Evolutionary conservation across 192 early-diverging fungal species (phyloP), one percentile per base, ranked within the genome.

Genomic region (Podila verticillata): DNA sequence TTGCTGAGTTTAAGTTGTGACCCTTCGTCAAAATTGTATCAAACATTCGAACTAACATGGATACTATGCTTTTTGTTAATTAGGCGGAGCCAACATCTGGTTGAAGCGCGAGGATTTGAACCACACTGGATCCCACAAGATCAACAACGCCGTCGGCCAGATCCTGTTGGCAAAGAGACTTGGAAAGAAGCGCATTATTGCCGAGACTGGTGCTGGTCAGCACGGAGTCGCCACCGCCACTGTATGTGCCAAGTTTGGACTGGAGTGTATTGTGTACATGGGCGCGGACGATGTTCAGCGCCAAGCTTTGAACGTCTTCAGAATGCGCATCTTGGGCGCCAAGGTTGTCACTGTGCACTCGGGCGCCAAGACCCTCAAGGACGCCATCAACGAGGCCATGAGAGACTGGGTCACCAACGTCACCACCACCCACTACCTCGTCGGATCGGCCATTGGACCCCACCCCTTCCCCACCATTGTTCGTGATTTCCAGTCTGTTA

Each of bases 371-470:
- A 98, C 97, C 7, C 91, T 98, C 66, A 99, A 99, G 85, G 98
- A 99, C 87, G 98, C 98, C 48, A 93, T 98, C 77, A 99, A 99
- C 81, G 98, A 97, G 82, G 98, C 98, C 29, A 95, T 98, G 95
- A 90, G 98, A 72, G 97, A 99, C 84, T 97, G 96, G 96, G 96
- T 98, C 61, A 94, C 98, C 62, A 99, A 98, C 83, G 95, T 97
- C 48, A 66, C 83, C 8, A 95, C 87, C 67, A 99, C 98, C 0
- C 96, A 99, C 82, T 98, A 99, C 82, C 82, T 99, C 62, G 94
- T 99, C 58, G 97, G 98, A 61, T 98, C 96, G 5, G 96, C 97
- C 20, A 97, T 98, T 66, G 98, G 98, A 54, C 95, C 95, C 49
- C 96, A 98, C 82, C 98, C 97, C 9, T 99, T 99, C 92, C 98